phyloP scores from a whole-genome alignment of 2,329 filamentous ascomycete genomes.

The Colletotrichum orchidophilum region DNA sequence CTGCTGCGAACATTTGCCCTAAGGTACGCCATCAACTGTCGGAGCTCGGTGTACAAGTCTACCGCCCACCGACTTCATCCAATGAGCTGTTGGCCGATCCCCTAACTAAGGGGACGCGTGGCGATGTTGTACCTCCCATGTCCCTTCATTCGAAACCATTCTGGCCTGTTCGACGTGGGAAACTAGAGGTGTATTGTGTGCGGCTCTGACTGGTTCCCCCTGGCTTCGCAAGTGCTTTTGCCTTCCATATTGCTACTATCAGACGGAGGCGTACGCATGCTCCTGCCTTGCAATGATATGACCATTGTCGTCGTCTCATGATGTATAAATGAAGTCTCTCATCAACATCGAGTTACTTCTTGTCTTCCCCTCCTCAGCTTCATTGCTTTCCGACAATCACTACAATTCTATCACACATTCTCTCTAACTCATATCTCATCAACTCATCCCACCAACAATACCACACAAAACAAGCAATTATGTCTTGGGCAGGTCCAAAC shows the following conservation, averaged over 20 bases:
- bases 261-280: slow-evolving; percentile 29
- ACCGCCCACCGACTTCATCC: slow-evolving; percentile 17
- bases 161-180: slow-evolving; percentile 20
- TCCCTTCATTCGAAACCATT: slow-evolving; percentile 31
- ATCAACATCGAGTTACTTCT: not conserved
- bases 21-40: not conserved
- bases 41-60: slow-evolving; percentile 17
- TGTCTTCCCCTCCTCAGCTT: slow-evolving; percentile 1
- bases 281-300: slow-evolving; percentile 16
- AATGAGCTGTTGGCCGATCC: slow-evolving; percentile 20
- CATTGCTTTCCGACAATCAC: slow-evolving; percentile 16
- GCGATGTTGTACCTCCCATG: slow-evolving; percentile 30
- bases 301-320: not conserved
- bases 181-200: slow-evolving; percentile 21
- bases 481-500: slow-evolving; percentile 34
- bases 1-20: not conserved
- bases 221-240: slow-evolving; percentile 32
- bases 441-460: not conserved
- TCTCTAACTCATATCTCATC: not conserved
- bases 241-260: slow-evolving; percentile 27
- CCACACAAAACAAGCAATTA: slow-evolving; percentile 14
- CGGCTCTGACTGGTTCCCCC: slow-evolving; percentile 23
- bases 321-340: slow-evolving; percentile 6
- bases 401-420: not conserved
- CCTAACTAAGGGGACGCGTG: slow-evolving; percentile 31